These are phyloP conservation scores for Candida krabiensis DNA, from an alignment of 805 yeast species.

Conservation along the genomic window DNA sequence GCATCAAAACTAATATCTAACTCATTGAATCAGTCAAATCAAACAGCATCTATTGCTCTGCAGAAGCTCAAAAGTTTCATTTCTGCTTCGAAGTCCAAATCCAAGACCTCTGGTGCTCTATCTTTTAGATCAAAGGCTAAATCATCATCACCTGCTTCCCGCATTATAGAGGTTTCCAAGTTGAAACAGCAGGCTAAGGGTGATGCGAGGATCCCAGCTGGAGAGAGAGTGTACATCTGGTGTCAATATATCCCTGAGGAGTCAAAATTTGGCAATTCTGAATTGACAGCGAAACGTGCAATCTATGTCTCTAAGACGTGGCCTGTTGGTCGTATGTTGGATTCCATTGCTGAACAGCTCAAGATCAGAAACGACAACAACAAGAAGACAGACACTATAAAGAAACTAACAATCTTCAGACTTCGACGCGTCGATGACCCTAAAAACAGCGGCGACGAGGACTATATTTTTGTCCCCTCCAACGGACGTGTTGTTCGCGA, in stretches of 20 bases:
- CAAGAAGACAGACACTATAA: conserved; percentile 38
- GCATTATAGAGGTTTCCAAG: conserved; percentile 36
- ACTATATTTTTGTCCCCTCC: conserved; percentile 33
- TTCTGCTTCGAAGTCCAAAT: conserved; percentile 7
- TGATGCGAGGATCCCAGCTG: conserved; percentile 40
- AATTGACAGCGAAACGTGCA: conserved; percentile 26
- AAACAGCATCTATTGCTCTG: conserved; percentile 21
- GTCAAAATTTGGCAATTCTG: conserved; percentile 7
- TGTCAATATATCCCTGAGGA: conserved; percentile 40
- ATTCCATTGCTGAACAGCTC: conserved; percentile 47
- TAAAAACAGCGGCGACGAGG: conserved; percentile 14
- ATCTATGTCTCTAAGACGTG: conserved; percentile 53
- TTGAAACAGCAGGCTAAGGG: conserved; percentile 53
- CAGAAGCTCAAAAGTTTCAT: conserved; percentile 23
- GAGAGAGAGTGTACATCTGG: conserved; percentile 53
- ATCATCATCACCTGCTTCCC: conserved; percentile 21
- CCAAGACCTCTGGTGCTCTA: conserved; percentile 6
- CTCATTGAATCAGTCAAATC: conserved; percentile 7
- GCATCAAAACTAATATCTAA: conserved; percentile 14
- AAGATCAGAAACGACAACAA: conserved; percentile 52
- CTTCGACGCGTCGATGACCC: conserved; percentile 32
- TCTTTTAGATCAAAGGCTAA: conserved; percentile 5
- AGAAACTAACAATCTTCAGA: conserved; percentile 49
- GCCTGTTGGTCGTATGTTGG: conserved; percentile 62
- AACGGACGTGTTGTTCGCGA: conserved; percentile 41